phyloP scores from a whole-genome alignment of 1,284 basidiomycete species.

The Trichosporon sp. region DNA sequence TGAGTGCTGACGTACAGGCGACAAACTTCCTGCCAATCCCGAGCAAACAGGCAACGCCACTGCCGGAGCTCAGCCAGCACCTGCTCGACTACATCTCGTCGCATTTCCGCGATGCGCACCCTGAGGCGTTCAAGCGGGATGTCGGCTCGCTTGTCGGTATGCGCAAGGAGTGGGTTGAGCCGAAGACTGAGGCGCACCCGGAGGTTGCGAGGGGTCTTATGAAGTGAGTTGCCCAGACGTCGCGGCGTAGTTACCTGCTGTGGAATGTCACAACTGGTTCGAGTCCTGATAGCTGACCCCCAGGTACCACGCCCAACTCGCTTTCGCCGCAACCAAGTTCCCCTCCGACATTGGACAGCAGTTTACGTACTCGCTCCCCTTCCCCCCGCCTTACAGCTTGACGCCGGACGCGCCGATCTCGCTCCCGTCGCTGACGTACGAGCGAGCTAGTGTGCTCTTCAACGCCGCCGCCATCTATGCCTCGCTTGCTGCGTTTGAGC shows the following conservation, averaged over 20 bases:
- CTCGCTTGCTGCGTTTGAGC: slow-evolving; percentile 55
- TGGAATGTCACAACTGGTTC: too few species aligned
- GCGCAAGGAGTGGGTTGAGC: slow-evolving; percentile 66
- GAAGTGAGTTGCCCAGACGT: slow-evolving; percentile 55
- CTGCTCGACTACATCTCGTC: slow-evolving; percentile 70
- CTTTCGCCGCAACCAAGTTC: slow-evolving; percentile 72
- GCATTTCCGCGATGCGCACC: slow-evolving; percentile 73
- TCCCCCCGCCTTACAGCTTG: slow-evolving; percentile 59
- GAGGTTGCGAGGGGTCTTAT: slow-evolving; percentile 53
- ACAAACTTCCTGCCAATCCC: slow-evolving; percentile 74
- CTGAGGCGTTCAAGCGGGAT: slow-evolving; percentile 83
- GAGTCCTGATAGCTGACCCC: not conserved
- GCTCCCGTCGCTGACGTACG: slow-evolving; percentile 73
- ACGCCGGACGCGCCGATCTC: slow-evolving; percentile 64
- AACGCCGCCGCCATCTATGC: slow-evolving; percentile 82
- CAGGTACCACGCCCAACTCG: slow-evolving; percentile 88
- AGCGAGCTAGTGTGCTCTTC: slow-evolving; percentile 74
- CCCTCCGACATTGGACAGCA: slow-evolving; percentile 72
- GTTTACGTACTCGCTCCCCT: slow-evolving; percentile 75
- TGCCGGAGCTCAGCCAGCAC: slow-evolving; percentile 63
- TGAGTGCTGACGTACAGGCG: slow-evolving; percentile 21
- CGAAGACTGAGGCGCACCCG: slow-evolving; percentile 62
- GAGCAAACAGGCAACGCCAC: slow-evolving; percentile 69
- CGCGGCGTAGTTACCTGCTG: not conserved
- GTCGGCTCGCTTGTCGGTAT: slow-evolving; percentile 71